phyloP scores from a whole-genome alignment of 257 asterid species.

The Gentiana straminea region DNA sequence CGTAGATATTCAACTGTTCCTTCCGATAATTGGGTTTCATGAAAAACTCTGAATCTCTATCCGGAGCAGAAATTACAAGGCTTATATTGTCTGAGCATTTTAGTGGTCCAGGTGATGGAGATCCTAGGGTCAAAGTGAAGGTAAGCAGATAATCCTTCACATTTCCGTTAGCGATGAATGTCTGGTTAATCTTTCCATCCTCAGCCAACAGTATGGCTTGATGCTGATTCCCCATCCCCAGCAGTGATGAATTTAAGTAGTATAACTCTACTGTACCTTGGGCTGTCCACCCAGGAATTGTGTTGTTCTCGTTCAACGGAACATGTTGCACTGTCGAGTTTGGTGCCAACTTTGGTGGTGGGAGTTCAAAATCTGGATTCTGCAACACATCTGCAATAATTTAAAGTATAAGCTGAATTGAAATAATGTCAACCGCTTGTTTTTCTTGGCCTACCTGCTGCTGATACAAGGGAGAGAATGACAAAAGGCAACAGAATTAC shows the following conservation, averaged over 20 bases:
- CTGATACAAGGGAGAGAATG: neutral
- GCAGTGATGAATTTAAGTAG: slow-evolving; percentile 15
- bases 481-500: neutral
- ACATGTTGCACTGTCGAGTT: slow-evolving; percentile 20
- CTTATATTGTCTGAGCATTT: slow-evolving; percentile 39
- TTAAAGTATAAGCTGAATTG: neutral
- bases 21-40: slow-evolving; percentile 21
- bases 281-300: slow-evolving; percentile 49
- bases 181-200: slow-evolving; percentile 46
- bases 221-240: slow-evolving; percentile 27
- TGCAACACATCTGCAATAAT: slow-evolving; percentile 28
- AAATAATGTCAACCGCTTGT: too few species aligned
- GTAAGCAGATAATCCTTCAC: slow-evolving; percentile 31
- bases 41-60: slow-evolving; percentile 31
- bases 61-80: slow-evolving; percentile 50
- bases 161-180: slow-evolving; percentile 33
- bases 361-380: slow-evolving; percentile 48
- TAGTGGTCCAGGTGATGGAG: slow-evolving; percentile 8
- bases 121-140: slow-evolving; percentile 23
- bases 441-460: slow-evolving; percentile 6
- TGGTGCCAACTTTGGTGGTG: slow-evolving; percentile 38
- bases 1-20: slow-evolving; percentile 39
- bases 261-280: slow-evolving; percentile 35
- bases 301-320: slow-evolving; percentile 28
- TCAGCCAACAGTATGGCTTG: slow-evolving; percentile 31